Percentiles rank a stretch among this genome's conserved stretches.
phyloP scores from a whole-genome alignment of 2,329 filamentous ascomycete species.

The Arthrobotrys conoides region DNA sequence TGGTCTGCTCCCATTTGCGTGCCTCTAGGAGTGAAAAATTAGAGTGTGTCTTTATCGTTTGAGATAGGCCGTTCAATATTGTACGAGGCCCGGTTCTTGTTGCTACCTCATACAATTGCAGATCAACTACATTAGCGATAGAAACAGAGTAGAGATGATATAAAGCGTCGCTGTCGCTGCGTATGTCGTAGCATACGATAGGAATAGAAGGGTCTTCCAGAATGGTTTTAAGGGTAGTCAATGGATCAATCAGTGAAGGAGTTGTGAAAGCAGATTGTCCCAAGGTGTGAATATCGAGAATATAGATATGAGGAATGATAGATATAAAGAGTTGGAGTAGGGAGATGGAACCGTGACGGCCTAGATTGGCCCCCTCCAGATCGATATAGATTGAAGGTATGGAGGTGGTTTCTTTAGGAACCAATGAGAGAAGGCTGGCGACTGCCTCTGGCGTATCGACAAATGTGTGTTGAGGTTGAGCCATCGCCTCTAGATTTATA shows the following conservation, averaged over 20 bases:
- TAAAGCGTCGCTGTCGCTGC: slow-evolving; percentile 13
- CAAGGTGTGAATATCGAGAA: slow-evolving; percentile 1
- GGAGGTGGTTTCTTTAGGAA: background rate
- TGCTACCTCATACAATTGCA: slow-evolving; percentile 13
- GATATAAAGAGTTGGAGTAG: slow-evolving; percentile 9
- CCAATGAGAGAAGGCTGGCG: background rate
- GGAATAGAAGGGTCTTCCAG: slow-evolving; percentile 11
- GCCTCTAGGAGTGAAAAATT: slow-evolving; percentile 20
- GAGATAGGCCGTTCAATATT: slow-evolving; percentile 1
- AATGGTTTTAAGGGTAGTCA: background rate
- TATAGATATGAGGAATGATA: slow-evolving; percentile 9
- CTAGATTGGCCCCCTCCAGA: slow-evolving; percentile 10
- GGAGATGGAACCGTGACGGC: slow-evolving; percentile 5
- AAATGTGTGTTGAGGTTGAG: background rate
- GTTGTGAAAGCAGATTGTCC: background rate
- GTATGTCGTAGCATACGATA: slow-evolving; percentile 2
- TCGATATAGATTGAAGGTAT: slow-evolving; percentile 20
- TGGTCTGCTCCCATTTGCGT: slow-evolving; percentile 65
- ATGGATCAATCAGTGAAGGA: background rate
- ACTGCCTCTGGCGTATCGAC: slow-evolving; percentile 8
- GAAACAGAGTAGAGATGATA: slow-evolving; percentile 13
- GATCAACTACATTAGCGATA: slow-evolving; percentile 9
- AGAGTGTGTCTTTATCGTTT: background rate
- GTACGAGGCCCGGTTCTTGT: background rate
- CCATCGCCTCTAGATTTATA: slow-evolving; percentile 8